phyloP scores from a whole-genome alignment of 1,284 basidiomycete genomes.

The Marasmius tenuissimus region DNA sequence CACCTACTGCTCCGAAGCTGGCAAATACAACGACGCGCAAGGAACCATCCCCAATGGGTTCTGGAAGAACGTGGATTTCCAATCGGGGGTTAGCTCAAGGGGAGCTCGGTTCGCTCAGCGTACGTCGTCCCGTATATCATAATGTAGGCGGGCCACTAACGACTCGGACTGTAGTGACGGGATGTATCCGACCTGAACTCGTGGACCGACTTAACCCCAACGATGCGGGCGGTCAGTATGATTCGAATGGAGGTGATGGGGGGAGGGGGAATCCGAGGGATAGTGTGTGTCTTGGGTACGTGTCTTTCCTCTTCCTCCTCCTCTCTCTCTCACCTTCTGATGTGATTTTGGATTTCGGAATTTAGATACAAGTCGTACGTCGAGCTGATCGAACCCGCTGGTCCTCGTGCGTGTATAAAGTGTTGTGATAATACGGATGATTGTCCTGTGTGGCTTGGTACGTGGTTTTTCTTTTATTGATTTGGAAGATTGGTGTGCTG shows the following conservation, averaged over 20 bases:
- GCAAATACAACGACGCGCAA: constrained; percentile 34
- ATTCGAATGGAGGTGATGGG: constrained; percentile 46
- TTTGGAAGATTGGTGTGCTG: no score
- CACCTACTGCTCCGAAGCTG: constrained; percentile 45
- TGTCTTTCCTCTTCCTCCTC: constrained; percentile 10
- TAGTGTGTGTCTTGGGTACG: constrained; percentile 45
- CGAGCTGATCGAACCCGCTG: constrained; percentile 48
- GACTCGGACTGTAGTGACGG: constrained; percentile 39
- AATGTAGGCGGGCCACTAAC: neutral
- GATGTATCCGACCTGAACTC: constrained; percentile 43
- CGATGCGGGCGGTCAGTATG: constrained; percentile 51
- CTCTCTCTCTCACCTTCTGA: constrained; percentile 1
- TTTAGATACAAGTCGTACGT: constrained; percentile 49
- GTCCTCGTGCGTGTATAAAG: constrained; percentile 45
- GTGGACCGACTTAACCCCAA: constrained; percentile 39
- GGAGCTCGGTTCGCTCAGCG: constrained; percentile 40
- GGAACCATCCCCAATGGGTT: constrained; percentile 42
- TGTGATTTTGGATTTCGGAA: neutral
- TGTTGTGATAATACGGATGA: constrained; percentile 49
- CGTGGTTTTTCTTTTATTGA: constrained; percentile 3
- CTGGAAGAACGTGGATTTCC: constrained; percentile 45
- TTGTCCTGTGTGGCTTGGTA: constrained; percentile 44
- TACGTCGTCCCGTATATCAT: constrained; percentile 21
- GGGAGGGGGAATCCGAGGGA: constrained; percentile 47
- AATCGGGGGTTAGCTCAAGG: constrained; percentile 36